A percentile compares a stretch with the other conserved stretches of the same genome.
phyloP scores from a whole-genome alignment of 129 eudicot species.

The Dittrichia graveolens region DNA sequence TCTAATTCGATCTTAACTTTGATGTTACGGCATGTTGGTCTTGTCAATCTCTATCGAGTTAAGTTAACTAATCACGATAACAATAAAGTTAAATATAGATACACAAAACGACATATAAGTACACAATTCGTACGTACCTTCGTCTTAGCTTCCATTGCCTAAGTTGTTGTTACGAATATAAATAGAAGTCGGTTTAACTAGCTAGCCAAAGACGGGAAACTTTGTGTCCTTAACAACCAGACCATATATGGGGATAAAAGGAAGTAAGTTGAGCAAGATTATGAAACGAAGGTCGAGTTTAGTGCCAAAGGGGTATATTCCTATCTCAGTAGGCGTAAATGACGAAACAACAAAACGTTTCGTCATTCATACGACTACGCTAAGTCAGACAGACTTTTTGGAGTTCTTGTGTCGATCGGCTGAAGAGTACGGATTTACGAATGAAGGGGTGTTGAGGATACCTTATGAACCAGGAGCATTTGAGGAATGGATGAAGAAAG shows the following conservation, averaged over 20 bases:
- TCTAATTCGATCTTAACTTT: constrained; percentile 23
- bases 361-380: constrained; percentile 47
- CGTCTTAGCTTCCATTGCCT: neutral
- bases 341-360: constrained; percentile 41
- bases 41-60: constrained; percentile 15
- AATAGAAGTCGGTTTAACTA: constrained; percentile 7
- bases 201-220: neutral
- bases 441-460: constrained; percentile 51
- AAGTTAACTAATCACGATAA: neutral
- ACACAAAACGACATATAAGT: constrained; percentile 4
- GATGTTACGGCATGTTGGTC: constrained; percentile 43
- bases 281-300: neutral
- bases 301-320: constrained; percentile 62
- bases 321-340: constrained; percentile 52
- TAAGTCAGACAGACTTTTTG: constrained; percentile 44
- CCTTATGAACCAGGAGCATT: constrained; percentile 53
- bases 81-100: neutral
- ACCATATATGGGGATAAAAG: constrained; percentile 47
- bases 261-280: constrained; percentile 37
- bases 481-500: constrained; percentile 51
- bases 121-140: constrained; percentile 29
- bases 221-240: neutral
- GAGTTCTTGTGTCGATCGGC: constrained; percentile 51
- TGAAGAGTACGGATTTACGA: constrained; percentile 56
- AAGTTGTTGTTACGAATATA: constrained; percentile 3